These are phyloP conservation scores for Vitellaria paradoxa DNA, from an alignment of 179 eudicot genomes.

Conservation along the genomic window DNA sequence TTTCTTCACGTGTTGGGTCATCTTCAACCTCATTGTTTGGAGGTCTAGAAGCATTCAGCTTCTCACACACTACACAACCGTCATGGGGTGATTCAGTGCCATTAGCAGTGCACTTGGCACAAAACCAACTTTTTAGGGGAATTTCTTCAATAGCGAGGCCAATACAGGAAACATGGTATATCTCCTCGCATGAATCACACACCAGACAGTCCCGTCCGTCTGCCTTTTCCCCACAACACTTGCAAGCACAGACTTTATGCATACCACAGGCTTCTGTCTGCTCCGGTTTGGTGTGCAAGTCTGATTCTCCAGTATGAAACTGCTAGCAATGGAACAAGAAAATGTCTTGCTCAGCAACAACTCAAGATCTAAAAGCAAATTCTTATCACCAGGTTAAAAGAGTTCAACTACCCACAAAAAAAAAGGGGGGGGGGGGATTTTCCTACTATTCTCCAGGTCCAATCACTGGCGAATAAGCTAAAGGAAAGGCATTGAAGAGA, in stretches of 20 bases:
- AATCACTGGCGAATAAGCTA: neutral
- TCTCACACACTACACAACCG: slow-evolving; percentile 75
- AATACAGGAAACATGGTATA: slow-evolving; percentile 85
- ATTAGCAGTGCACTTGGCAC: slow-evolving; percentile 56
- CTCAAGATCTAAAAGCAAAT: slow-evolving; percentile 4
- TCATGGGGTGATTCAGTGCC: slow-evolving; percentile 69
- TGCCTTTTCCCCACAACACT: slow-evolving; percentile 58
- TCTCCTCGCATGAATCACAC: slow-evolving; percentile 88
- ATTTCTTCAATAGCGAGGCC: slow-evolving; percentile 72
- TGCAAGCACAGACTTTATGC: slow-evolving; percentile 45
- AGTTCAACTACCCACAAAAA: neutral
- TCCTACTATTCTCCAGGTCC: neutral
- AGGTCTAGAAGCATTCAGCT: slow-evolving; percentile 38
- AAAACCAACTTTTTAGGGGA: slow-evolving; percentile 79
- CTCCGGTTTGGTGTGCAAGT: slow-evolving; percentile 37
- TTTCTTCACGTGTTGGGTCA: slow-evolving; percentile 30
- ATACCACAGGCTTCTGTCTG: slow-evolving; percentile 40
- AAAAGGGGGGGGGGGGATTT: no score
- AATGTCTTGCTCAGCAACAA: neutral
- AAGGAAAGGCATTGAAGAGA: neutral
- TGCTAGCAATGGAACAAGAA: slow-evolving; percentile 8
- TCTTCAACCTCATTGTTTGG: slow-evolving; percentile 22
- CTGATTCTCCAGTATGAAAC: slow-evolving; percentile 34
- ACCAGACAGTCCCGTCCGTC: slow-evolving; percentile 74
- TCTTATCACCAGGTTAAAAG: neutral